Base-by-base conservation (phyloP, 2,329 filamentous ascomycete genomes). In the Calonectria honghensis region DNA sequence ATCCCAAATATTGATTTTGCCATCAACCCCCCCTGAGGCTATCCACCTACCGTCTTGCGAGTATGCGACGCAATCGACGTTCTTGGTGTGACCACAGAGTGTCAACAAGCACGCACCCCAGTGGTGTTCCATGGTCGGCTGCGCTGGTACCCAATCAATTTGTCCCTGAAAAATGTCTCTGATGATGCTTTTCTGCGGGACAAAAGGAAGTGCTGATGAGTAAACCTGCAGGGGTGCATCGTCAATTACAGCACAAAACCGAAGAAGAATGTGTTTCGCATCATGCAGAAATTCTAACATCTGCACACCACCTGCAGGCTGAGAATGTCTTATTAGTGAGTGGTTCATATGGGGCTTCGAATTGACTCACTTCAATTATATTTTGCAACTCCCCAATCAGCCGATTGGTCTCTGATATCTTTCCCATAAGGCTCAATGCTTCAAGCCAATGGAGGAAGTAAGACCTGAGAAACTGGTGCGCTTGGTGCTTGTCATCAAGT, bases 201-300 rank as follows among this genome's bases (percentile, higher is more conserved):
- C 31, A 45, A 84, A 83, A 0, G 80, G 35, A 2, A 84, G 52
- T 0, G 76, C 77, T 0, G 82, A 82, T 0, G 54, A 68, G 32
- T 84, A 83, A 1, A 82, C 48, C 41, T 83, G 82, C 4, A 83
- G 78, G 5, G 82, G 82, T 2, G 69, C 20, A 10, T 20, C 14
- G 13, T 78, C 54, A n/a, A 80, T 75, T 27, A 68, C 71, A 6
- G 24, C 3, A 2, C 27, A 3, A 31, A 65, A 78, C 4, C 52
- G 20, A 3, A 76, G 48, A 3, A 79, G 45, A 14, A 81, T 78
- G 4, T 79, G 76, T 0, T 31, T 71, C 0, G 73, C 68, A 59
- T 82, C 78, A 31, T 69, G 20, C 2, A 83, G 37, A 18, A 82
- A 73, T 2, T 16, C 51, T 1, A 24, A 59, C 1, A 73, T 3